These are phyloP conservation scores for Herpotrichia juniperi DNA, from an alignment of 2,329 filamentous ascomycete species.

Conservation along the genomic window DNA sequence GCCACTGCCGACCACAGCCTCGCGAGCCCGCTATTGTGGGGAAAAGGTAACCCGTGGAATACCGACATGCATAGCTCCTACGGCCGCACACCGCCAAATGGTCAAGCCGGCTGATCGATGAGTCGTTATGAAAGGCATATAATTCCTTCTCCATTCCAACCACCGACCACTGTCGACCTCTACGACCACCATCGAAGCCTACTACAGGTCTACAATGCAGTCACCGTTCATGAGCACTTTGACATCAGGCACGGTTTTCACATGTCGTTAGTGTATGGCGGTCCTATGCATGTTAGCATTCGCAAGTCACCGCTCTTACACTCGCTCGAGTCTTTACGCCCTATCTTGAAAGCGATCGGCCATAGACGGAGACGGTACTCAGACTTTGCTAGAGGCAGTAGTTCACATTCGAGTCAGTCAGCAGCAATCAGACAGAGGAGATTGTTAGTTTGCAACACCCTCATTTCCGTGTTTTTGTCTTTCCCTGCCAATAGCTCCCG, in stretches of 20 bases:
- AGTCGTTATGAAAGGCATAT: not conserved
- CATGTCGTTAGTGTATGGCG: not conserved
- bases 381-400: not conserved
- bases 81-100: constrained; percentile 44
- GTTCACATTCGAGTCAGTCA: not conserved
- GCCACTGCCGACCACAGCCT: constrained; percentile 33
- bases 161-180: constrained; percentile 1
- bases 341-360: not conserved
- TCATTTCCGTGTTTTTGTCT: not conserved
- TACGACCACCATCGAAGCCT: not conserved
- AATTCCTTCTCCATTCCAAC: not conserved
- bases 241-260: not conserved
- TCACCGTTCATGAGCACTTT: not conserved
- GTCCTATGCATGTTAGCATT: constrained; percentile 3
- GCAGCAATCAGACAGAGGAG: not conserved
- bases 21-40: constrained; percentile 51
- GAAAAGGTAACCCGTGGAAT: constrained; percentile 47
- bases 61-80: constrained; percentile 38
- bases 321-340: not conserved
- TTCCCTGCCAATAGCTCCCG: not conserved
- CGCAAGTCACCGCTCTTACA: not conserved
- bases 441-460: not conserved
- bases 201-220: not conserved
- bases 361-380: not conserved
- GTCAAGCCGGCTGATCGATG: constrained; percentile 44